These are phyloP conservation scores for Tetrapisispora phaffii DNA, from an alignment of 805 yeast genomes.

Conservation along the genomic window DNA sequence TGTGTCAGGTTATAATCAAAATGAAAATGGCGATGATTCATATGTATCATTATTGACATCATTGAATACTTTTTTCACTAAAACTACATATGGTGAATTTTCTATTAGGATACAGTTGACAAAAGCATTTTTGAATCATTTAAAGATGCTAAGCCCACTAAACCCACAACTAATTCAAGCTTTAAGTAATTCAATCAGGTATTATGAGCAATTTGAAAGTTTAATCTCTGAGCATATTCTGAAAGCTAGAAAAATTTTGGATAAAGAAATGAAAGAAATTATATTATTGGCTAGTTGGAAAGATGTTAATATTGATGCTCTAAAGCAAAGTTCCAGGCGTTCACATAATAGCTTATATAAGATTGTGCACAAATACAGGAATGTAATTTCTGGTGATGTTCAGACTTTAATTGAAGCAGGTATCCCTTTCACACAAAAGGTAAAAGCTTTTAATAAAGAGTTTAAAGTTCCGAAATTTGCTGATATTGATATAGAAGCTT, in stretches of 20 bases:
- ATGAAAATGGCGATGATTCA: constrained; percentile 20
- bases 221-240: constrained; percentile 38
- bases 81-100: constrained; percentile 71
- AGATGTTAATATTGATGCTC: constrained; percentile 86
- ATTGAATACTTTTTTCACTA: constrained; percentile 64
- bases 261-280: constrained; percentile 75
- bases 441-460: constrained; percentile 5
- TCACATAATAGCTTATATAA: constrained; percentile 83
- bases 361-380: constrained; percentile 71
- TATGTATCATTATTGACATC: constrained; percentile 38
- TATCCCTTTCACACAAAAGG: constrained; percentile 19
- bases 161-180: constrained; percentile 20
- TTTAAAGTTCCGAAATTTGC: neutral
- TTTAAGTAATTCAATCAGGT: constrained; percentile 37
- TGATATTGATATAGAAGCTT: constrained; percentile 7
- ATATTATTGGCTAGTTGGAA: constrained; percentile 93
- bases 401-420: constrained; percentile 53
- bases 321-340: constrained; percentile 85
- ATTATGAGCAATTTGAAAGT: constrained; percentile 56
- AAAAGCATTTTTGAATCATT: constrained; percentile 53
- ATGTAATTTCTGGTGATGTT: constrained; percentile 43
- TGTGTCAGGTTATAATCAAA: constrained; percentile 26
- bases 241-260: constrained; percentile 43
- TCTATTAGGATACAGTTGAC: constrained; percentile 48
- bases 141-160: constrained; percentile 24